Conservation (phyloP, 257 asterid genomes). For the Nicotiana knightiana region DNA sequence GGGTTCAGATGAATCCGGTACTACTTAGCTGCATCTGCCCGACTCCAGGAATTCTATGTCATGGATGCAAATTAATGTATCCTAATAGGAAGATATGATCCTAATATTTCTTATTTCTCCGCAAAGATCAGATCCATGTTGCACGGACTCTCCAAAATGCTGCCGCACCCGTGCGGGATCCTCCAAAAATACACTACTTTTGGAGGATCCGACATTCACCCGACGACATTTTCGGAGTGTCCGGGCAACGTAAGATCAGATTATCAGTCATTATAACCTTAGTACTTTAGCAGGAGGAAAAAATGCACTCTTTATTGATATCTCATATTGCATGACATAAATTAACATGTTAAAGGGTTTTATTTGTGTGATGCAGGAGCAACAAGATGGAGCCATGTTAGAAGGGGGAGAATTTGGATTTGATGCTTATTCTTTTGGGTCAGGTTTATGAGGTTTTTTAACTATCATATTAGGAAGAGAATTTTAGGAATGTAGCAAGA, state of each 20-base stretch:
- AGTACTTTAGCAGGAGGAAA: no score
- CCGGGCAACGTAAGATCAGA: neutral
- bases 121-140: neutral
- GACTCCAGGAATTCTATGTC: neutral
- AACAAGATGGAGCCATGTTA: constrained; percentile 38
- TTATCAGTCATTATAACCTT: neutral
- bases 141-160: no score
- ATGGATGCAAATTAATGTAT: neutral
- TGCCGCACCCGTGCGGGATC: no score
- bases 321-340: neutral
- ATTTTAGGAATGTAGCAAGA: neutral
- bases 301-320: no score
- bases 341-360: neutral
- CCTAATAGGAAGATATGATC: neutral
- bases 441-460: constrained; percentile 31
- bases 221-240: no score
- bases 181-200: no score
- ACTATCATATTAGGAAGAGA: neutral
- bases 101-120: neutral
- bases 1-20: no score
- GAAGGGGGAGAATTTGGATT: constrained; percentile 52
- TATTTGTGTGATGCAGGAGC: constrained; percentile 53
- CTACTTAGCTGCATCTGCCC: no score
- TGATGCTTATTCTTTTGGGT: constrained; percentile 49
- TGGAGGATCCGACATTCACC: no score